A percentile compares a stretch with the other conserved stretches of the same genome.
These are phyloP conservation scores for Neurospora sp. DNA, from an alignment of 495 filamentous ascomycete genomes.

Conservation along the genomic window DNA sequence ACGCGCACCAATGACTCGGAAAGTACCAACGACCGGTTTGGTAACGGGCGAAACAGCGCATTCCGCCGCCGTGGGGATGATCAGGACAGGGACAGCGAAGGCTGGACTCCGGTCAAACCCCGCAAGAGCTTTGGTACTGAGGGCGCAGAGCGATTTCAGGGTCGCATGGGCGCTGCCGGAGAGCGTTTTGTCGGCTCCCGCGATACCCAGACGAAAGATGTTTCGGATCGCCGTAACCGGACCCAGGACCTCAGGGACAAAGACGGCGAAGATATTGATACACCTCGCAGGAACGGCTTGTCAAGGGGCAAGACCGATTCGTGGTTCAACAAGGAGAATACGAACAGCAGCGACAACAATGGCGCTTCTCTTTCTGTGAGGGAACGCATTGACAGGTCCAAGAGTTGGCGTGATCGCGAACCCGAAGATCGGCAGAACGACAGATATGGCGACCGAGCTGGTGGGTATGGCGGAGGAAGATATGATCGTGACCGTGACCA, in stretches of 20 bases:
- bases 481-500: slow-evolving; percentile 58
- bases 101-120: slow-evolving; percentile 51
- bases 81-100: slow-evolving; percentile 45
- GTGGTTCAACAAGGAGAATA: slow-evolving; percentile 31
- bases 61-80: slow-evolving; percentile 44
- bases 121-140: slow-evolving; percentile 56
- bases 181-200: slow-evolving; percentile 20
- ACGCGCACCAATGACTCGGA: slow-evolving; percentile 60
- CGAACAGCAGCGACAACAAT: slow-evolving; percentile 22
- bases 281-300: slow-evolving; percentile 44
- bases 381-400: slow-evolving; percentile 46
- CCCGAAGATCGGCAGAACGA: slow-evolving; percentile 38
- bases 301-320: slow-evolving; percentile 33
- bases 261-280: slow-evolving; percentile 44
- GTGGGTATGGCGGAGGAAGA: slow-evolving; percentile 26
- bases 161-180: slow-evolving; percentile 38
- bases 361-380: slow-evolving; percentile 32
- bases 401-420: slow-evolving; percentile 62
- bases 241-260: slow-evolving; percentile 42
- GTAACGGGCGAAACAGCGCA: slow-evolving; percentile 35
- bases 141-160: slow-evolving; percentile 51
- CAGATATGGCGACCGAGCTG: slow-evolving; percentile 28
- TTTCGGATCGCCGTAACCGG: slow-evolving; percentile 29
- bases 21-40: slow-evolving; percentile 39
- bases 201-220: slow-evolving; percentile 27